Evolutionary conservation across 164 flowering plant genomes (phyloP).

Genomic region (Vitis amurensis): DNA sequence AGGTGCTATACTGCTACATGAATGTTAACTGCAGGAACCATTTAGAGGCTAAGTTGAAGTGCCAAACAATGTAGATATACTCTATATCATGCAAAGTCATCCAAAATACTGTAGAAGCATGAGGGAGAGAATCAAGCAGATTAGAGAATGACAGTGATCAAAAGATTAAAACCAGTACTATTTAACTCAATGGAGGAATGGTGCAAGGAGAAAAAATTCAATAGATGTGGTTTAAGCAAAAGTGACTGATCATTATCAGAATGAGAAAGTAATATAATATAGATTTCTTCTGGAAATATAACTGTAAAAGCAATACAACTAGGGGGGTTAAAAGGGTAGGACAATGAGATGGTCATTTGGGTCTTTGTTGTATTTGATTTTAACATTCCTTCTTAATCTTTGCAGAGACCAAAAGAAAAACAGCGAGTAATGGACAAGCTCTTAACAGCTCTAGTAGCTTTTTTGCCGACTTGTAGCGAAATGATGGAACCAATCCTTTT

Average conservation of each 20-base stretch:
- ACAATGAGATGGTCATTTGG: background rate
- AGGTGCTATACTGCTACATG: too few relatives aligned
- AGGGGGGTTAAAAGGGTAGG: too few relatives aligned
- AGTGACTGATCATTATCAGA: background rate
- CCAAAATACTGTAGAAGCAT: background rate
- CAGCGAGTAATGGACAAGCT: constrained; percentile 23
- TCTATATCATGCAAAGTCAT: background rate
- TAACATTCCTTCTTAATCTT: background rate
- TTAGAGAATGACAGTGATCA: background rate
- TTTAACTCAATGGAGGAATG: too few relatives aligned
- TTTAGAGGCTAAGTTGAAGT: too few relatives aligned
- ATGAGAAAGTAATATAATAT: background rate
- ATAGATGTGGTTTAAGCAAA: too few relatives aligned
- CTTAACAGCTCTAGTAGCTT: constrained; percentile 31
- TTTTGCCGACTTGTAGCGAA: constrained; percentile 46
- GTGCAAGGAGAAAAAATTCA: too few relatives aligned
- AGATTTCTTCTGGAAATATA: background rate
- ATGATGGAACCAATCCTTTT: background rate
- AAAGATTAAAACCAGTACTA: too few relatives aligned
- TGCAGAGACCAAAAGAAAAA: constrained; percentile 46
- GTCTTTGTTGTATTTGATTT: background rate
- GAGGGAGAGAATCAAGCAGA: background rate
- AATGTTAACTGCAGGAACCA: too few relatives aligned
- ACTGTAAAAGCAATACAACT: too few relatives aligned
- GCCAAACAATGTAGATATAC: background rate